Conservation (phyloP, 352 stramenopile genomes). For the Phytopythium litorale region DNA sequence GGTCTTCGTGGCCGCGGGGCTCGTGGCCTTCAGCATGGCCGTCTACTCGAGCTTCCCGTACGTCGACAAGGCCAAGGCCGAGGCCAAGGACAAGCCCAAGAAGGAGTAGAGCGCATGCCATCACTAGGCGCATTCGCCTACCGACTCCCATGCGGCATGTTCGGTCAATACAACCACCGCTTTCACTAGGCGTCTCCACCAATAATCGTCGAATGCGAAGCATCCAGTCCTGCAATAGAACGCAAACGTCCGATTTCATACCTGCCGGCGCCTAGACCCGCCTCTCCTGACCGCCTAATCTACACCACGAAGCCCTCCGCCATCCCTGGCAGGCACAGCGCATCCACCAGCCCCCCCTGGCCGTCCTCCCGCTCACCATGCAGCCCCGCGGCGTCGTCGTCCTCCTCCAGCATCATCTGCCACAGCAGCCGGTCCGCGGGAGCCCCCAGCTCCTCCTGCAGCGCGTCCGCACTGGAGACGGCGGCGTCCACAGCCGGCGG, state of each 20-base stretch:
- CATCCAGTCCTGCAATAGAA: not conserved
- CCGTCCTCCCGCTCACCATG: not conserved
- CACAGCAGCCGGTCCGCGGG: slow-evolving; percentile 2
- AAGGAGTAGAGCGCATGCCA: slow-evolving; percentile 19
- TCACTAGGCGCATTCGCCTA: not conserved
- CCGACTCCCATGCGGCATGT: not conserved
- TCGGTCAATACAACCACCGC: not conserved
- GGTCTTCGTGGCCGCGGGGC: slow-evolving; percentile 62
- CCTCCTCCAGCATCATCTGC: slow-evolving; percentile 5
- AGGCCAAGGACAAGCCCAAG: slow-evolving; percentile 19
- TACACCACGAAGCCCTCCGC: slow-evolving; percentile 5
- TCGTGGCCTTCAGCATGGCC: slow-evolving; percentile 64
- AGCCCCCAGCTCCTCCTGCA: not conserved
- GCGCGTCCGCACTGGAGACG: not conserved
- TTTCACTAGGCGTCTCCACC: not conserved
- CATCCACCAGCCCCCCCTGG: no score
- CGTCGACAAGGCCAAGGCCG: slow-evolving; percentile 19
- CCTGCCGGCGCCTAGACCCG: not conserved
- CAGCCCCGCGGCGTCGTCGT: not conserved
- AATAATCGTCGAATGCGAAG: not conserved
- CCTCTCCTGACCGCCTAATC: not conserved
- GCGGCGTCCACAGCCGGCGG: not conserved
- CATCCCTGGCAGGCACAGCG: not conserved
- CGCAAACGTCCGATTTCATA: not conserved
- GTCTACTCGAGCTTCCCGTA: slow-evolving; percentile 80